phyloP scores from a whole-genome alignment of 768 basidiomycete species.

The Daedaleopsis nitida region DNA sequence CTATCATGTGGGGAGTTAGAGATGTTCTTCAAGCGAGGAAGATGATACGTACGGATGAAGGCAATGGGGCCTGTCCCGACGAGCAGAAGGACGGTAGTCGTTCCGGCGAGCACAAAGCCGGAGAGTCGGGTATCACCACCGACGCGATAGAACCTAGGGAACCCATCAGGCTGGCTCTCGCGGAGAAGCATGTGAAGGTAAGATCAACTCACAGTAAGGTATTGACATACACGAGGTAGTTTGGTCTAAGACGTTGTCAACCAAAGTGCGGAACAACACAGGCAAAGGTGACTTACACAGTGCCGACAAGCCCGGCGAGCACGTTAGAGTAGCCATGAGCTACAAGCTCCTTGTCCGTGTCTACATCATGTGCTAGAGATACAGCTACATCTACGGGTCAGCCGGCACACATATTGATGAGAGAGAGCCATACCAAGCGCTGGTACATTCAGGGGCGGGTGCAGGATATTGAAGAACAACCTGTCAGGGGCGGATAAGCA shows the following conservation, averaged over 20 bases:
- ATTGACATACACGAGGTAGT: slow-evolving; percentile 89
- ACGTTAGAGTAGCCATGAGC: slow-evolving; percentile 93
- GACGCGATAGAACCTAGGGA: slow-evolving; percentile 83
- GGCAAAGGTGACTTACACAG: slow-evolving; percentile 56
- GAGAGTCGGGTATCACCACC: slow-evolving; percentile 85
- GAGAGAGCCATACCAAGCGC: slow-evolving; percentile 60
- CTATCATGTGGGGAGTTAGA: slow-evolving; percentile 39
- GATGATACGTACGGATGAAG: slow-evolving; percentile 72
- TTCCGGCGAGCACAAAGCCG: slow-evolving; percentile 81
- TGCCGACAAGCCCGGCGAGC: slow-evolving; percentile 75
- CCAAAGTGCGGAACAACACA: neutral
- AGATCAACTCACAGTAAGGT: slow-evolving; percentile 60
- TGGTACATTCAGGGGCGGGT: slow-evolving; percentile 88
- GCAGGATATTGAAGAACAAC: slow-evolving; percentile 82
- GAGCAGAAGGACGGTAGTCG: slow-evolving; percentile 70
- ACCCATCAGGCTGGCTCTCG: neutral
- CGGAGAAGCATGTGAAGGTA: slow-evolving; percentile 11
- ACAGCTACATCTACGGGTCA: slow-evolving; percentile 53
- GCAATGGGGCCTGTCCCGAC: slow-evolving; percentile 90
- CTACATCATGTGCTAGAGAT: slow-evolving; percentile 84
- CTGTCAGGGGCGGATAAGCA: slow-evolving; percentile 35
- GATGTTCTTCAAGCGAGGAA: neutral
- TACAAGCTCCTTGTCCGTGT: slow-evolving; percentile 91
- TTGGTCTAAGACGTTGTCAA: slow-evolving; percentile 51
- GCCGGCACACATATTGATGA: neutral